These are phyloP conservation scores for Mucor piriformis DNA, from an alignment of 371 early-diverging fungal species.

Conservation along the genomic window DNA sequence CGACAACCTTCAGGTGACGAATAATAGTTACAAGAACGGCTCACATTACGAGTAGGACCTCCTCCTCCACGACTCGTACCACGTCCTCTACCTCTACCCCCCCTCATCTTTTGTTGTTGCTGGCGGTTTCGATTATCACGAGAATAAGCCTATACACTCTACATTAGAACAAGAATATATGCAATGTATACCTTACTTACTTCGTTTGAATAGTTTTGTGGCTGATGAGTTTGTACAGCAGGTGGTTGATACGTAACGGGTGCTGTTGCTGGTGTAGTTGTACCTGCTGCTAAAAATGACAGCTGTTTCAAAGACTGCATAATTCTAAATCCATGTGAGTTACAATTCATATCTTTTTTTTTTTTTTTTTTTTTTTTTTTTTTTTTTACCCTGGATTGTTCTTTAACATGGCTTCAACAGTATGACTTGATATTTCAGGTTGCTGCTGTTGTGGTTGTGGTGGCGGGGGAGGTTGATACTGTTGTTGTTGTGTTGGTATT, in stretches of 20 bases:
- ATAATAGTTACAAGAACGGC: neutral
- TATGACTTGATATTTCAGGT: slow-evolving; percentile 5
- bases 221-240: neutral
- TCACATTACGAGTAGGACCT: neutral
- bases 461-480: neutral
- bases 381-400: slow-evolving; percentile 18
- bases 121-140: neutral
- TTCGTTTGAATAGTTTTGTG: neutral
- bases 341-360: too few relatives aligned
- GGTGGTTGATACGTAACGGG: neutral
- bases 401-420: slow-evolving; percentile 12
- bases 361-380: neutral
- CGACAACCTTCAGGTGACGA: slow-evolving; percentile 18
- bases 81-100: neutral
- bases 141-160: neutral
- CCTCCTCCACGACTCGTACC: neutral
- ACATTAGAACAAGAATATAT: neutral
- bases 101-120: neutral
- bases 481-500: slow-evolving; percentile 2
- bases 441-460: too few relatives aligned
- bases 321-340: slow-evolving; percentile 2
- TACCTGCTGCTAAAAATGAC: slow-evolving; percentile 8
- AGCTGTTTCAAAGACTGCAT: slow-evolving; percentile 13
- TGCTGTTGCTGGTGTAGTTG: neutral
- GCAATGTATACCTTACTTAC: neutral